These are phyloP conservation scores for Eucalyptus erythrocorys DNA, from an alignment of 345 rosid genomes.

Conservation along the genomic window DNA sequence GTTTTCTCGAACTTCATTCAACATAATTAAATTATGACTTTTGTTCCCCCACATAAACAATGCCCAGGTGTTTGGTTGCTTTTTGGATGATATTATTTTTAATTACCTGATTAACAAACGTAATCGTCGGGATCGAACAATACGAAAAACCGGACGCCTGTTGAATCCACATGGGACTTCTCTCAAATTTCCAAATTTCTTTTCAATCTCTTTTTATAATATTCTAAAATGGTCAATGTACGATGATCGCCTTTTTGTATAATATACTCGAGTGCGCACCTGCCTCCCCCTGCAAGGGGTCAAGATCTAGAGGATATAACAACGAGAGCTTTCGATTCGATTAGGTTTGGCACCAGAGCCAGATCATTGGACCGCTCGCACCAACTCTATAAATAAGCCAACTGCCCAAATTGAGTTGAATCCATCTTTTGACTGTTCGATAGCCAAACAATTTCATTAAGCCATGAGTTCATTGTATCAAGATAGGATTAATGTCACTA, in stretches of 20 bases:
- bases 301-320: fast-evolving
- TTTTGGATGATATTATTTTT: not conserved
- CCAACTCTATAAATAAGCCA: not conserved
- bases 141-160: not conserved
- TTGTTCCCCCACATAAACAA: not conserved
- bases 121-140: not conserved
- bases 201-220: not conserved
- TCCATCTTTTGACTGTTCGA: fast-evolving
- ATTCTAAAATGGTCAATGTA: not conserved
- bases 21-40: not conserved
- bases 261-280: not conserved
- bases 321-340: not conserved
- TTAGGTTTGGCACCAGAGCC: not conserved
- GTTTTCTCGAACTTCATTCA: not conserved
- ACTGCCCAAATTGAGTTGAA: fast-evolving
- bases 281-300: not conserved
- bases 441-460: not conserved
- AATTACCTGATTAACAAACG: not conserved
- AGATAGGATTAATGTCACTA: fast-evolving
- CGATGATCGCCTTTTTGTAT: not conserved
- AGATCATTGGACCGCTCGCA: not conserved
- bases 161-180: not conserved
- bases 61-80: not conserved
- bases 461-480: fast-evolving
- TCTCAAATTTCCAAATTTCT: not conserved